These are phyloP conservation scores for Martensiomyces pterosporus DNA, from an alignment of 192 early-diverging fungal species.

Conservation along the genomic window DNA sequence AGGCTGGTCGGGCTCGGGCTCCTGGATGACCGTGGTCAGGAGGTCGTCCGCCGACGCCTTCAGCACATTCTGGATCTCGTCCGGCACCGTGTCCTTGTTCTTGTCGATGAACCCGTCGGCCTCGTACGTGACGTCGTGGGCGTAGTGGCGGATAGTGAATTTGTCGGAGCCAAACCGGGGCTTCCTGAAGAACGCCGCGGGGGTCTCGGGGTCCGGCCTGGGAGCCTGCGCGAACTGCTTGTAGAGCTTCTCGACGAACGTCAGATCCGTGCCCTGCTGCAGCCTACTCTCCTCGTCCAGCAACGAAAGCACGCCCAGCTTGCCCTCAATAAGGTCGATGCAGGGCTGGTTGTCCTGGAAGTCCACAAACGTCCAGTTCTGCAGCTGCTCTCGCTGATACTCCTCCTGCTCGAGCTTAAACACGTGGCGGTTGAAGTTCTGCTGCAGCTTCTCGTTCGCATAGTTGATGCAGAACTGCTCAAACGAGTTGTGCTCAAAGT, in stretches of 20 bases:
- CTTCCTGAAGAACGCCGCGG: conserved; percentile 68
- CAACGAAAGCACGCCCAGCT: conserved; percentile 89
- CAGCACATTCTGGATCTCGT: conserved; percentile 79
- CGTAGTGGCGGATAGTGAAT: conserved; percentile 96
- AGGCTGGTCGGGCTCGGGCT: conserved; percentile 1
- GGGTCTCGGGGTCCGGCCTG: conserved; percentile 10
- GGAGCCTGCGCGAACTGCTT: conserved; percentile 57
- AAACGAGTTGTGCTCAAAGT: conserved; percentile 99
- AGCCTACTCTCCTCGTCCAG: conserved; percentile 90
- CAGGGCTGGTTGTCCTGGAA: conserved; percentile 99
- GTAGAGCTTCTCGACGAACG: conserved; percentile 88
- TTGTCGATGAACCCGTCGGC: conserved; percentile 96
- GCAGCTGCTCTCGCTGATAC: conserved; percentile 91
- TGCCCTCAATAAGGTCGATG: conserved; percentile 97
- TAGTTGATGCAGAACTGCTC: conserved; percentile 99
- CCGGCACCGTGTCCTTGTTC: conserved; percentile 97
- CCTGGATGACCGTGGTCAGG: conserved; percentile 68
- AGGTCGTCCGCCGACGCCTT: conserved; percentile 75
- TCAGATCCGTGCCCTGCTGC: conserved; percentile 81
- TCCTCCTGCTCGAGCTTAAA: conserved; percentile 99
- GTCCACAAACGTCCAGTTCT: conserved; percentile 95
- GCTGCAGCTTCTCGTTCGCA: conserved; percentile 98
- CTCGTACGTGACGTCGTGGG: conserved; percentile 90
- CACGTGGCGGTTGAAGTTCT: conserved; percentile 97
- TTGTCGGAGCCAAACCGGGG: conserved; percentile 82